Conservation (phyloP, 1,139 yeast genomes). For the Blastobotrys serpentis region DNA sequence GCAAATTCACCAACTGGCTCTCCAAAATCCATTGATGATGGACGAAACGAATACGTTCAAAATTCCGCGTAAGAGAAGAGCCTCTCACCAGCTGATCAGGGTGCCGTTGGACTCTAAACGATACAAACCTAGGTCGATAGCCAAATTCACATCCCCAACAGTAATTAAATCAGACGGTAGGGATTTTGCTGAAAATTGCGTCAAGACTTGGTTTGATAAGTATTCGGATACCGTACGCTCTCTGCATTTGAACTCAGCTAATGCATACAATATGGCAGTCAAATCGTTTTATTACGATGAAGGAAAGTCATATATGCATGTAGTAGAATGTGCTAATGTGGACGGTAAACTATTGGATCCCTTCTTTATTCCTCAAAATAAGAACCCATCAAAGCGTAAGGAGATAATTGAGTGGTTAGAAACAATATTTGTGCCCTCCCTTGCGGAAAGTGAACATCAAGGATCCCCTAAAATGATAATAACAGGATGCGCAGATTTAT, state of each 20-base stretch:
- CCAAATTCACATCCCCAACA: neutral
- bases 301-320: neutral
- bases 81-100: neutral
- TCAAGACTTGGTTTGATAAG: neutral
- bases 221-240: neutral
- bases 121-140: neutral
- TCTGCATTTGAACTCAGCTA: neutral
- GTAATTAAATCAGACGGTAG: neutral
- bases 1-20: too few relatives aligned
- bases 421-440: neutral
- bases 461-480: neutral
- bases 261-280: slow-evolving; percentile 1
- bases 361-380: neutral
- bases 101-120: neutral
- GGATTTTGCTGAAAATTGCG: neutral
- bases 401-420: neutral
- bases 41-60: neutral
- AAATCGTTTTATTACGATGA: neutral
- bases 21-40: neutral
- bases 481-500: neutral
- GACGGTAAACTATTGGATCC: neutral
- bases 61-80: neutral
- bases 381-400: neutral
- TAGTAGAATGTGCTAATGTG: neutral
- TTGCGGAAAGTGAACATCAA: neutral